phyloP scores from a whole-genome alignment of 2,329 filamentous ascomycete genomes.

The Aureobasidium sp. region DNA sequence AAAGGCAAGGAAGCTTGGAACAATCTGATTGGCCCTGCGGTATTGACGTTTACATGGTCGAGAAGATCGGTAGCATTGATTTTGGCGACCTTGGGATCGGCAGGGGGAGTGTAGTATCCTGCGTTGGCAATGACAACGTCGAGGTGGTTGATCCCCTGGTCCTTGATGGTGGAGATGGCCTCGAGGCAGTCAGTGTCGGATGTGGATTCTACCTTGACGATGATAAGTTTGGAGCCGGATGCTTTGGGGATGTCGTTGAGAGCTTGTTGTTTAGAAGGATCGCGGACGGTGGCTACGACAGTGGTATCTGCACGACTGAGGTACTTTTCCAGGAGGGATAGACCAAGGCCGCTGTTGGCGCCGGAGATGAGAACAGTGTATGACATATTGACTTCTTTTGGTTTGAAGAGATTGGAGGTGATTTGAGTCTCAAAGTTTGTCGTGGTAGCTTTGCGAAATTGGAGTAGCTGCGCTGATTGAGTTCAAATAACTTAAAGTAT shows the following conservation, averaged over 20 bases:
- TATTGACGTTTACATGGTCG: not conserved
- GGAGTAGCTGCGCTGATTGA: too few species aligned
- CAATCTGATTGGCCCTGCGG: not conserved
- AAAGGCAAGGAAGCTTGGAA: slow-evolving; percentile 2
- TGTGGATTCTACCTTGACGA: slow-evolving; percentile 2
- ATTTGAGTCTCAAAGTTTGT: not conserved
- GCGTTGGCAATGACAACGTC: slow-evolving; percentile 10
- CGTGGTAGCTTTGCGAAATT: not conserved
- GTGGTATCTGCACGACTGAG: not conserved
- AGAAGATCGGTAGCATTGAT: not conserved
- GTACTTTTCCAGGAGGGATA: not conserved
- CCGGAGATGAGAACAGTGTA: slow-evolving; percentile 12
- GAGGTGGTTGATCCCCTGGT: not conserved
- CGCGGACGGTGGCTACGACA: slow-evolving; percentile 10
- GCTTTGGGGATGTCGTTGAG: not conserved
- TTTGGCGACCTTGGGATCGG: not conserved
- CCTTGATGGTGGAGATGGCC: not conserved
- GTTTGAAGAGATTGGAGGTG: not conserved
- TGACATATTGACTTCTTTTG: not conserved
- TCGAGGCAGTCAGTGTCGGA: not conserved
- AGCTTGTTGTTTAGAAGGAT: not conserved
- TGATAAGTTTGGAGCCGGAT: not conserved
- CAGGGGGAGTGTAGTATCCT: not conserved
- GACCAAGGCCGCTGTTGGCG: slow-evolving; percentile 6
- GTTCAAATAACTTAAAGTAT: too few species aligned